Evolutionary conservation across 495 filamentous ascomycete species (phyloP), one percentile per base, ranked within the genome.

Genomic region (Neurospora pannonica): DNA sequence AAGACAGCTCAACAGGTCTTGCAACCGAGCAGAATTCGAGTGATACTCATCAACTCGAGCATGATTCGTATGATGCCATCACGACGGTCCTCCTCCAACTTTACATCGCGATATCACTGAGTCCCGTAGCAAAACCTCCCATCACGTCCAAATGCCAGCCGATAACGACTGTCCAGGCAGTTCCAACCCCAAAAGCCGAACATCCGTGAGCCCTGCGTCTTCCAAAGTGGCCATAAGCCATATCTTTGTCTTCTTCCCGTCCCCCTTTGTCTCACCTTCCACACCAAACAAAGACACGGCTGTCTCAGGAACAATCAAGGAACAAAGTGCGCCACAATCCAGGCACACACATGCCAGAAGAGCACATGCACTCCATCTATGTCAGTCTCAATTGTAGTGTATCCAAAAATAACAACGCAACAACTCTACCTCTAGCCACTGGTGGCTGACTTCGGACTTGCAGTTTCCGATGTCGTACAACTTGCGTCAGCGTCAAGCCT

Each of bases 221-320:
- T 15, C 21, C 43, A 60, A 28, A 10, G 0, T 4, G 1, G 6
- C 11, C 24, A 60, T 1, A 7, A 31, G 10, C 24, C 10, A 11
- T 17, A 0, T 11, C 48, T 67, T 67, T 67, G 24, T 62, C 1
- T 0, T 34, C 54, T 8, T 17, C 3, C 24, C 8, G 7, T n/a
- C 42, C 21, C 54, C 28, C 15, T 60, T 62, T 62, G 13, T 67
- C 54, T 36, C 11, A 31, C 54, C 48, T 4, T 62, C 54, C 13
- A 31, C 28, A 19, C 54, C 54, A 17, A 62, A 62, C 54, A 62
- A 67, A 67, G 54, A 67, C 15, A 67, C 54, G 46, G 54, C 28
- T 67, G 6, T 67, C 54, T 62, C 54, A 34, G 54, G 54, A 67
- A 67, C 28, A 67, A 67, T 4, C 15, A 34, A 67, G 15, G 24